A percentile compares a stretch with the other conserved stretches of the same genome.
phyloP scores from a whole-genome alignment of 805 yeast species.

The Cyberlindnera maritima region DNA sequence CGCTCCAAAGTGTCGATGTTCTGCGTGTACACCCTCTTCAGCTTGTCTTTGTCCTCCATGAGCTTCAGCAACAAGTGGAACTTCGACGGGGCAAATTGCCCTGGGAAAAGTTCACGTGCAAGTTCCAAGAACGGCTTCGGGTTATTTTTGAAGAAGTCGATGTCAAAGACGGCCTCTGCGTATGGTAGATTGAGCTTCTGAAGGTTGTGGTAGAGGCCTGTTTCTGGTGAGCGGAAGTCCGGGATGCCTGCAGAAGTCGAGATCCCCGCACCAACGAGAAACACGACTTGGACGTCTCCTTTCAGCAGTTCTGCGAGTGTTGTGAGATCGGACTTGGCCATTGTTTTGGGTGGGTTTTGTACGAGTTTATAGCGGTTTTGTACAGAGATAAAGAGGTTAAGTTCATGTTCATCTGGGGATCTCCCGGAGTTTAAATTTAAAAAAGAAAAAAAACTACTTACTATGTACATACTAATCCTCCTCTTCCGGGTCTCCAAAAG shows the following conservation, averaged over 20 bases:
- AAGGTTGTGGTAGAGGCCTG: conserved; percentile 84
- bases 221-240: conserved; percentile 87
- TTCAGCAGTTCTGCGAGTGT: conserved; percentile 12
- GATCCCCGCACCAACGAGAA: conserved; percentile 90
- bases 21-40: conserved; percentile 82
- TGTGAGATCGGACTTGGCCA: not conserved
- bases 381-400: not conserved
- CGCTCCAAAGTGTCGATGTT: conserved; percentile 92
- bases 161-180: conserved; percentile 95
- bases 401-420: not conserved
- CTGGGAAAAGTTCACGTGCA: conserved; percentile 86
- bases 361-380: not conserved
- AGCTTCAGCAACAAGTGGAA: conserved; percentile 74
- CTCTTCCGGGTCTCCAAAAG: no score
- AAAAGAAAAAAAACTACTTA: no score
- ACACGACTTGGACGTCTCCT: conserved; percentile 31
- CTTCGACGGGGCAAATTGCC: conserved; percentile 77
- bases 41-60: conserved; percentile 57
- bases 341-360: not conserved
- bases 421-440: no score
- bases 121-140: conserved; percentile 85
- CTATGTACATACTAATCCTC: no score
- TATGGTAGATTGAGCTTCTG: conserved; percentile 74
- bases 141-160: conserved; percentile 68
- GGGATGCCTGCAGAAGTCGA: conserved; percentile 95